A percentile compares a stretch with the other conserved stretches of the same genome.
These are phyloP conservation scores for Rasamsonia emersonii DNA, from an alignment of 2,329 filamentous ascomycete species.

Conservation along the genomic window DNA sequence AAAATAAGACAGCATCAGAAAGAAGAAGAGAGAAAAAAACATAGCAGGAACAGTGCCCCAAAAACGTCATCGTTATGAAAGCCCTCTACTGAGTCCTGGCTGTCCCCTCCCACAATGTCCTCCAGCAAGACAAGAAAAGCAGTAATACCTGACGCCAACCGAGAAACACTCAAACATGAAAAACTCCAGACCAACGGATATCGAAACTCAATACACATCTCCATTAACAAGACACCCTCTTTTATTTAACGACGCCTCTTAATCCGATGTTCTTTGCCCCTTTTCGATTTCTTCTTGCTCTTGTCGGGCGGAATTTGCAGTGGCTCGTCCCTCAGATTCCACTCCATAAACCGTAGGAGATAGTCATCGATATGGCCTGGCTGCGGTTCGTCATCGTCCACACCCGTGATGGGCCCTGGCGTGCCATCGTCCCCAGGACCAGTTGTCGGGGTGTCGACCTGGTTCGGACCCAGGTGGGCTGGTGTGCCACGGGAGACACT, in stretches of 20 bases:
- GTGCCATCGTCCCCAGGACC: conserved; percentile 25
- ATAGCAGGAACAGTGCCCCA: too few species aligned
- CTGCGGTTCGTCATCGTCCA: conserved; percentile 30
- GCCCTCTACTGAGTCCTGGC: too few species aligned
- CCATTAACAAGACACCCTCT: too few species aligned
- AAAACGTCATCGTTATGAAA: too few species aligned
- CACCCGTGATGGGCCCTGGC: conserved; percentile 7
- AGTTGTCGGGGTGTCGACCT: conserved; percentile 27
- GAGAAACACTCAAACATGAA: too few species aligned
- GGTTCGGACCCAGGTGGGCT: conserved; percentile 20
- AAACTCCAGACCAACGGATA: too few species aligned
- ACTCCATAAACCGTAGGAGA: conserved; percentile 62
- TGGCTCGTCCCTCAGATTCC: conserved; percentile 43
- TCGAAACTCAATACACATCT: too few species aligned
- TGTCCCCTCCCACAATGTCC: too few species aligned
- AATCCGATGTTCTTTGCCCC: conserved; percentile 40
- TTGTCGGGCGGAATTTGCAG: conserved; percentile 40
- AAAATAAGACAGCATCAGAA: too few species aligned
- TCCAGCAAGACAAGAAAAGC: too few species aligned
- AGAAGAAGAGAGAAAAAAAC: too few species aligned
- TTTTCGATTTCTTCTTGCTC: conserved; percentile 40
- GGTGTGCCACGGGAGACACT: conserved; percentile 25
- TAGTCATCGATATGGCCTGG: conserved; percentile 64
- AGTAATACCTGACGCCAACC: too few species aligned
- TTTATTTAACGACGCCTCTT: conserved; percentile 26